Conservation (phyloP, 78 protist species). For the Fonticula alba region DNA sequence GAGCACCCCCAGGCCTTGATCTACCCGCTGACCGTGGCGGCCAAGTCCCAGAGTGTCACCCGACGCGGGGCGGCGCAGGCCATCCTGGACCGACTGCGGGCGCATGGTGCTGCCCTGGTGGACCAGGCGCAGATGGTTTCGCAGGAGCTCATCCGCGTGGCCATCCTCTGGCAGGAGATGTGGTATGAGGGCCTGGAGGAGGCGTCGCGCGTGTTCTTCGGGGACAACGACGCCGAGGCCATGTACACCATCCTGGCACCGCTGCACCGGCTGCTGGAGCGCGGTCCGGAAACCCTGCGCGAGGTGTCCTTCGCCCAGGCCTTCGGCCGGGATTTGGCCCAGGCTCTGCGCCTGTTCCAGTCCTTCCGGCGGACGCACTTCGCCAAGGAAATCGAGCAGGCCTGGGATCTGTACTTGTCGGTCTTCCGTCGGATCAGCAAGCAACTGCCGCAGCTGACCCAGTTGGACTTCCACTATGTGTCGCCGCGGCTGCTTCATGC, state of each 20-base stretch:
- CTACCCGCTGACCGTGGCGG: slow-evolving; percentile 92
- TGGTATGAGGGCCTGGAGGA: slow-evolving; percentile 97
- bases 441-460: slow-evolving; percentile 68
- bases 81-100: slow-evolving; percentile 37
- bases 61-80: slow-evolving; percentile 41
- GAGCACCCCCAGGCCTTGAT: slow-evolving; percentile 95
- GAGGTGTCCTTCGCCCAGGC: slow-evolving; percentile 72
- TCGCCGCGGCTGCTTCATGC: slow-evolving; percentile 50
- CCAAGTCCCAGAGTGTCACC: slow-evolving; percentile 40
- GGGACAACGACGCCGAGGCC: slow-evolving; percentile 58
- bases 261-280: slow-evolving; percentile 67
- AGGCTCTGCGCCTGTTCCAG: slow-evolving; percentile 62
- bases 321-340: slow-evolving; percentile 67
- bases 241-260: slow-evolving; percentile 68
- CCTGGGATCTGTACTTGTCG: slow-evolving; percentile 89
- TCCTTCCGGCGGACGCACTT: slow-evolving; percentile 33
- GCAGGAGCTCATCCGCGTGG: slow-evolving; percentile 85
- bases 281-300: slow-evolving; percentile 68
- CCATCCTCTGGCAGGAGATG: slow-evolving; percentile 91
- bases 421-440: slow-evolving; percentile 71
- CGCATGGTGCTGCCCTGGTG: slow-evolving; percentile 33
- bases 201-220: slow-evolving; percentile 74
- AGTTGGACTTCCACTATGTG: slow-evolving; percentile 72
- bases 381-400: slow-evolving; percentile 56
- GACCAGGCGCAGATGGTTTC: slow-evolving; percentile 75